Evolutionary conservation across 768 basidiomycete genomes (phyloP), one percentile per base, ranked within the genome.

Genomic region (Kwoniella bestiolae): DNA sequence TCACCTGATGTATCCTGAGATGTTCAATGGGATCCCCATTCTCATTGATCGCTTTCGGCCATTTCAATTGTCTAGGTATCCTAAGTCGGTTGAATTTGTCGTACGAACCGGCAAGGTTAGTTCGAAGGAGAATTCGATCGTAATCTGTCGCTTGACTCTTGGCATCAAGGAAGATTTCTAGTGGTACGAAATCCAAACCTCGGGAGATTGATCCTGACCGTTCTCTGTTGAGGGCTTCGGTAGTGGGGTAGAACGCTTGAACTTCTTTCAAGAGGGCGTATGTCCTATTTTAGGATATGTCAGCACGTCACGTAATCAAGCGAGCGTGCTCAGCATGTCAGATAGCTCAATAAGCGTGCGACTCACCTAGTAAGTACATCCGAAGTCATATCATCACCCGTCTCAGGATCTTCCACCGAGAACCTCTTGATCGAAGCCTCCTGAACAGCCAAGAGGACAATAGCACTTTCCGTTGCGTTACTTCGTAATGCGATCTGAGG

Each of bases 61-160:
- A 89, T 82, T 72, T 56, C 3, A 76, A 56, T 5, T 67, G 69
- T 41, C 68, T 60, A 12, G 70, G 88, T 56, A 94, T 82, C 35
- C 94, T 88, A 8, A 96, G 85, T 45, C 90, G 89, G 81, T 98
- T 98, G 83, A 95, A 95, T 78, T 91, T 93, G 84, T 97, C 94
- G 77, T 94, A 92, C 51, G 88, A 90, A 66, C 95, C 87, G 3
- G 85, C 87, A 0, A 90, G 91, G 63, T 91, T 87, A 0, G 94
- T 92, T 79, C 92, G 91, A 2, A 92, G 90, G 5, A 97, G 90
- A 41, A 98, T 85, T 2, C 92, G 89, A 73, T 95, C 92, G 79
- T 95, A 95, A 53, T 87, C 87, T 52, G 84, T 84, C 66, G 87
- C 90, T 81, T 94, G 91, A 75, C 90, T 90, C 49, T 89, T 86